These are phyloP conservation scores for Danielia oregonensis DNA, from an alignment of 805 yeast genomes.

Conservation along the genomic window DNA sequence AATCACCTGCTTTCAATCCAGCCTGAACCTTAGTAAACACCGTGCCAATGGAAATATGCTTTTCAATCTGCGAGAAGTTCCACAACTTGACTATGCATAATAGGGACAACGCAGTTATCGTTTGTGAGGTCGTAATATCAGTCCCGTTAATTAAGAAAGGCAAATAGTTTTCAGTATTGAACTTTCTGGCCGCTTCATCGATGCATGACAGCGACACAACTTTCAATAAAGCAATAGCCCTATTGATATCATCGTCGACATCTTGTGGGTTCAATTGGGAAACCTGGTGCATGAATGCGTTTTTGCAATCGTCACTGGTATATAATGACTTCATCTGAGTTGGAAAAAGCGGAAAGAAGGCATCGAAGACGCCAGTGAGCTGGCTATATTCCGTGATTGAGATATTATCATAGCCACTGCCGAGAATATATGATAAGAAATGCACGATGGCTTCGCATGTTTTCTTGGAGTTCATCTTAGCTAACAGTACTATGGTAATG, in stretches of 20 bases:
- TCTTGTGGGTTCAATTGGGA: conserved; percentile 6
- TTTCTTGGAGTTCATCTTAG: background rate
- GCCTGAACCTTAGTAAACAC: conserved; percentile 5
- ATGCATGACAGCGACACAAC: conserved; percentile 15
- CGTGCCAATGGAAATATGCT: conserved; percentile 10
- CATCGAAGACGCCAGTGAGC: conserved; percentile 6
- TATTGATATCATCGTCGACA: conserved; percentile 4
- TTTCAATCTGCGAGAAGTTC: conserved; percentile 15
- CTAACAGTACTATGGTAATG: background rate
- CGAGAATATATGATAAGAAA: background rate
- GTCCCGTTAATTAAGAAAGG: conserved; percentile 12
- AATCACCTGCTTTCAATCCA: conserved; percentile 2
- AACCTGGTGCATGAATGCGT: conserved; percentile 8
- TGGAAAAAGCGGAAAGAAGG: conserved; percentile 12
- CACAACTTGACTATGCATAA: conserved; percentile 17
- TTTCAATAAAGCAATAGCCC: conserved; percentile 8
- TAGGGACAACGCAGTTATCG: conserved; percentile 10
- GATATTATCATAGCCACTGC: background rate
- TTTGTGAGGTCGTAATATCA: background rate
- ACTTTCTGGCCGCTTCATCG: conserved; percentile 13
- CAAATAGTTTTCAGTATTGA: conserved; percentile 12
- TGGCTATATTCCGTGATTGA: background rate
- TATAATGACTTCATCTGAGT: conserved; percentile 8
- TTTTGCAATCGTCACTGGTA: conserved; percentile 8
- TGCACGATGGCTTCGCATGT: background rate